These are phyloP conservation scores for Aureobasidium melanogenum DNA, from an alignment of 2,329 filamentous ascomycete genomes.

Conservation along the genomic window DNA sequence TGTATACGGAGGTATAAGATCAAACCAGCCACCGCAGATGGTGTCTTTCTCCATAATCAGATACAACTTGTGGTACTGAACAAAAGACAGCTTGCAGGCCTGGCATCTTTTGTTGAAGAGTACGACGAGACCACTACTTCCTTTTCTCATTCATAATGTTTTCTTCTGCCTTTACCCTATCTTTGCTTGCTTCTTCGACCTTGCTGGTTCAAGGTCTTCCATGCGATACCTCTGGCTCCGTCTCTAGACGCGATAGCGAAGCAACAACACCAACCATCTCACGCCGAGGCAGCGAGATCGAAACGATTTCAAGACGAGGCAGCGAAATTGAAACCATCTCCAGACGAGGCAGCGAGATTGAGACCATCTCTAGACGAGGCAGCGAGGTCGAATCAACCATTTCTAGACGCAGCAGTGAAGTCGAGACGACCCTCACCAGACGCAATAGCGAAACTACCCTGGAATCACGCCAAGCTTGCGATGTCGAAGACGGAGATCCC, in stretches of 20 bases:
- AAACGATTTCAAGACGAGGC: background rate
- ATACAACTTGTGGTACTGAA: background rate
- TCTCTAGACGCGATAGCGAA: background rate
- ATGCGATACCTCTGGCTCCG: background rate
- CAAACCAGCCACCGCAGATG: background rate
- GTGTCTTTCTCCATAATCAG: background rate
- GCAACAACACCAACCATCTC: background rate
- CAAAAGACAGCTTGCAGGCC: conserved; percentile 2
- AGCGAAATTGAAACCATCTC: background rate
- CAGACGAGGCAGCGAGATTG: background rate
- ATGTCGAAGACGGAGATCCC: conserved; percentile 32
- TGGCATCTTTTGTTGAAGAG: background rate
- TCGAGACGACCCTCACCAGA: background rate
- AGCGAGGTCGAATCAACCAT: background rate
- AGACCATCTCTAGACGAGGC: background rate
- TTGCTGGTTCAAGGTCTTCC: conserved; percentile 13
- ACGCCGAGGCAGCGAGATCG: background rate
- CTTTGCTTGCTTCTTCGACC: background rate
- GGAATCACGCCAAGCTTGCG: conserved; percentile 20
- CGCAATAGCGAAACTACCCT: background rate
- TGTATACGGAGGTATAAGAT: background rate
- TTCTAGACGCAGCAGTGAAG: background rate
- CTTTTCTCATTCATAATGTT: background rate
- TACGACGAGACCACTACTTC: background rate
- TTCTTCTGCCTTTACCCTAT: background rate